Evolutionary conservation across 768 basidiomycete species (phyloP).

Genomic region (Russula ochroleuca): DNA sequence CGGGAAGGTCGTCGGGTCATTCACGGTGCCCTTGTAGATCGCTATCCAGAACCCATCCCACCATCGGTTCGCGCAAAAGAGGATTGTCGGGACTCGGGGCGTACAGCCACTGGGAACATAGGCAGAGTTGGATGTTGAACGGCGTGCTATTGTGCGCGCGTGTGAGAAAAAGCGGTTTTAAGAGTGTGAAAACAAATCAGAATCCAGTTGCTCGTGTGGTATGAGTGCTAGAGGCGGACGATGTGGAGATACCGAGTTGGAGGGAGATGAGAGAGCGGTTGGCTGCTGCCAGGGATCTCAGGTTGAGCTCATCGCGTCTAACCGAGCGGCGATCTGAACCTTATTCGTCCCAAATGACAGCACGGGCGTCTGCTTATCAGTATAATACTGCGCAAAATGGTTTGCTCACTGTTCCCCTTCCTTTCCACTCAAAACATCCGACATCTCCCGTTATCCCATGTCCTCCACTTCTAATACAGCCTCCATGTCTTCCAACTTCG

Average conservation of each 20-base stretch:
- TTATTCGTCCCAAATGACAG: too few relatives aligned
- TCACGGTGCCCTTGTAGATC: constrained; percentile 86
- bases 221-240: too few relatives aligned
- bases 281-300: background rate
- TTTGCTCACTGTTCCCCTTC: too few relatives aligned
- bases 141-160: constrained; percentile 13
- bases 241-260: too few relatives aligned
- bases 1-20: constrained; percentile 92
- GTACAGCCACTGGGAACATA: constrained; percentile 71
- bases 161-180: background rate
- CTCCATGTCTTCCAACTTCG: background rate
- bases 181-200: too few relatives aligned
- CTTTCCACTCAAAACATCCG: background rate
- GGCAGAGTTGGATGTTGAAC: constrained; percentile 24
- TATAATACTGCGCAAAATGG: too few relatives aligned
- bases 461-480: background rate
- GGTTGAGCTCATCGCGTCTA: too few relatives aligned
- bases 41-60: constrained; percentile 37
- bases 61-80: constrained; percentile 28
- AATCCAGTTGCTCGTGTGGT: too few relatives aligned
- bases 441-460: background rate
- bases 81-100: too few relatives aligned
- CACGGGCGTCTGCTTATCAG: background rate
- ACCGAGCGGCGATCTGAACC: too few relatives aligned
- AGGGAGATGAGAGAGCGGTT: background rate